Base-by-base conservation (phyloP, 1,284 basidiomycete species). In the Ustilago esculenta region DNA sequence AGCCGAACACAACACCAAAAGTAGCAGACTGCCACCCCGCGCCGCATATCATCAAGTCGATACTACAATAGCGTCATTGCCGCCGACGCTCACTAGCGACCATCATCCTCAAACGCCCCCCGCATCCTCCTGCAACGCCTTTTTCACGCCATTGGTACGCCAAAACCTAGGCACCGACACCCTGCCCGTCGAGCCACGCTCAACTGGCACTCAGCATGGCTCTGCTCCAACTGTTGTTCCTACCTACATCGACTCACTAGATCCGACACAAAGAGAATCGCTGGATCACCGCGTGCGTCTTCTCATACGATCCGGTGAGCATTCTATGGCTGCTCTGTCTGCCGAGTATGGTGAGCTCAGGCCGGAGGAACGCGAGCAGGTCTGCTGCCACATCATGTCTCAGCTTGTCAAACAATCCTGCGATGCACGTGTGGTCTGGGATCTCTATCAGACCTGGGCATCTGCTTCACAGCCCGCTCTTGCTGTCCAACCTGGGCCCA, bases 71-170 rank as follows among this genome's bases (percentile, higher is more conserved):
- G n/a, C n/a, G n/a, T n/a, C n/a, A n/a, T n/a, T n/a, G n/a, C n/a
- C 23, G 21, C 34, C 25, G 25, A 46, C 17, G 11, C 30, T 12
- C 24, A 30, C 7, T n/a, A n/a, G n/a, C n/a, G 14, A 45, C 6
- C 20, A 14, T 11, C 48, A 44, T 10, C 41, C 14, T 12, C 42
- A 17, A 30, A 7, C 34, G 4, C 7, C 30, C 8, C 21, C 34
- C 40, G 25, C 39, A 29, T 3, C 44, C 10, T 9, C 44, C 3
- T 4, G 11, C 34, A 29, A 34, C 51, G 34, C 59, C 43, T 69
- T 69, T 24, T 69, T 69, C 66, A 69, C 66, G 9, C 43, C 66
- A 8, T 53, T 56, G 0, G 33, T 49, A 5, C 52, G 23, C 17
- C 52, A 40, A 25, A 25, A 10, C 1, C 1, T 21, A 49, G 17